These are phyloP conservation scores for Leccinum imitatum DNA, from an alignment of 768 basidiomycete species.

Conservation along the genomic window DNA sequence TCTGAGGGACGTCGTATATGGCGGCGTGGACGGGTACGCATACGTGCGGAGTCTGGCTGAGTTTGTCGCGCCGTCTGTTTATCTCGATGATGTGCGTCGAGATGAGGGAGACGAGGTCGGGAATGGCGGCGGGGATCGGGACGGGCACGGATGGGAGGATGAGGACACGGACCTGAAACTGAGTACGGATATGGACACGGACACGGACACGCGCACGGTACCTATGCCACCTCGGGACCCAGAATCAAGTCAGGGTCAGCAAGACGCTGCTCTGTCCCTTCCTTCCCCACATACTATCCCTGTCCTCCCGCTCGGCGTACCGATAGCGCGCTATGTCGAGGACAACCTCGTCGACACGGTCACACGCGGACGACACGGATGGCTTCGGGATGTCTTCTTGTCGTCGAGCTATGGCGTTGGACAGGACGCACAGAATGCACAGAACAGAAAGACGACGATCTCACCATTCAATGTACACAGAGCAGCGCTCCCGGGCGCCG, in stretches of 20 bases:
- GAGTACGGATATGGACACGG: background rate
- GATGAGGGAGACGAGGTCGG: background rate
- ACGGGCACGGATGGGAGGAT: background rate
- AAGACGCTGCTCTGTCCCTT: background rate
- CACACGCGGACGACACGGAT: constrained; percentile 40
- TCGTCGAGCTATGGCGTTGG: background rate
- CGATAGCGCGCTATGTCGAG: constrained; percentile 42
- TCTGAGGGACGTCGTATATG: constrained; percentile 72
- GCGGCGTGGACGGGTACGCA: constrained; percentile 72
- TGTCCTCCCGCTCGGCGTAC: constrained; percentile 28
- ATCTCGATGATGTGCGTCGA: constrained; percentile 2
- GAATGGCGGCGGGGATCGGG: too few relatives aligned
- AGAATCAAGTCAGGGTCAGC: background rate
- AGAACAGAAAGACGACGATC: background rate
- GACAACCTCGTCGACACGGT: constrained; percentile 40
- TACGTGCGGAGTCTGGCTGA: constrained; percentile 77
- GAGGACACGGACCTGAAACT: background rate
- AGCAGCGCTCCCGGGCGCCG: constrained; percentile 13
- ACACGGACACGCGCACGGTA: background rate
- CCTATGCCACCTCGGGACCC: background rate
- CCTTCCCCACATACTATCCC: background rate
- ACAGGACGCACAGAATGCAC: background rate
- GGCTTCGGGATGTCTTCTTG: constrained; percentile 30
- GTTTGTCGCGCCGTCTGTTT: constrained; percentile 46
- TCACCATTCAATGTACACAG: constrained; percentile 15